phyloP scores from a whole-genome alignment of 2,329 filamentous ascomycete species.

The Colletotrichum musicola region DNA sequence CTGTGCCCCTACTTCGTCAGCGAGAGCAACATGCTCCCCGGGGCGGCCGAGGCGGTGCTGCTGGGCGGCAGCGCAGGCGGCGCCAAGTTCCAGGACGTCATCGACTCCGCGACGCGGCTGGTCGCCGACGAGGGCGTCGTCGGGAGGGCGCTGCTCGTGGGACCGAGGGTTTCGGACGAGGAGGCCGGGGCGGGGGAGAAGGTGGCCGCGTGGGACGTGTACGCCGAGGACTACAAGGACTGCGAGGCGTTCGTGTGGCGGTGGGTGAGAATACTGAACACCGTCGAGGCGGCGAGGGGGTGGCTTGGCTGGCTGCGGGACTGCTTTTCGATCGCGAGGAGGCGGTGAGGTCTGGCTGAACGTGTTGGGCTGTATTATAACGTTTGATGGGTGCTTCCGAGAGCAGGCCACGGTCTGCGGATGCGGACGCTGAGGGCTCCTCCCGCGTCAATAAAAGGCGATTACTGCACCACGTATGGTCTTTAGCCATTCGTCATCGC shows the following conservation, averaged over 20 bases:
- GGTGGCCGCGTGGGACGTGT: conserved; percentile 70
- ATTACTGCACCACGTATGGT: too few relatives aligned
- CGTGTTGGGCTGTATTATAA: too few relatives aligned
- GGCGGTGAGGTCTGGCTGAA: background rate
- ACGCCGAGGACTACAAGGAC: conserved; percentile 69
- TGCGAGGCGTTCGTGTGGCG: conserved; percentile 68
- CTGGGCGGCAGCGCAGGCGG: conserved; percentile 64
- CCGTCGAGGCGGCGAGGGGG: conserved; percentile 60
- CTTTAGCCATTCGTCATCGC: too few relatives aligned
- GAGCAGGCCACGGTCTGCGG: background rate
- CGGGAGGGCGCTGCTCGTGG: conserved; percentile 69
- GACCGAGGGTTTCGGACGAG: conserved; percentile 54
- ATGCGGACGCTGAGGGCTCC: background rate
- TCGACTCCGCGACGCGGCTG: conserved; percentile 73
- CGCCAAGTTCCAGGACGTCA: conserved; percentile 68
- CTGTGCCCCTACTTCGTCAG: conserved; percentile 76
- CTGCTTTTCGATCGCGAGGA: conserved; percentile 12
- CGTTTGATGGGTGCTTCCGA: background rate
- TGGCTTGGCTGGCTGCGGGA: conserved; percentile 63
- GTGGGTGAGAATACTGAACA: conserved; percentile 67
- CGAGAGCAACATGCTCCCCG: conserved; percentile 67
- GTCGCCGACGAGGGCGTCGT: conserved; percentile 69
- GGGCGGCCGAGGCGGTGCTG: conserved; percentile 58
- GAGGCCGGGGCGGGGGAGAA: conserved; percentile 35
- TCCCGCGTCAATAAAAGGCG: too few relatives aligned